Conservation (phyloP, 2,329 filamentous ascomycete species). For the Akanthomyces lecanii region DNA sequence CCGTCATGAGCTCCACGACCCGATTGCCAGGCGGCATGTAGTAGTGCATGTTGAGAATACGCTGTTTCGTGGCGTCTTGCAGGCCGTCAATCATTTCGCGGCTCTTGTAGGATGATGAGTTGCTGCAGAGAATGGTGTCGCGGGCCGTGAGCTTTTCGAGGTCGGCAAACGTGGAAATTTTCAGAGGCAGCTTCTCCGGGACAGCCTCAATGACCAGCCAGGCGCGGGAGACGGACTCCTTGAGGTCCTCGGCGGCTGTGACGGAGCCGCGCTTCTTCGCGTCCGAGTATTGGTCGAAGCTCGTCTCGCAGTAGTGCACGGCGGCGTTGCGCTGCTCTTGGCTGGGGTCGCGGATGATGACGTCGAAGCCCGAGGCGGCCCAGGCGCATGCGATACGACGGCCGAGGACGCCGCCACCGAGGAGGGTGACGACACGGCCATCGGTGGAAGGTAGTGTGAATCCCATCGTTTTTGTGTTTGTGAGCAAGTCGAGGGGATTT, state of each 20-base stretch:
- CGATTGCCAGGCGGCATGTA: conserved; percentile 44
- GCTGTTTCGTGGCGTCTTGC: conserved; percentile 29
- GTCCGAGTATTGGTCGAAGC: conserved; percentile 29
- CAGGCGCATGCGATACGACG: conserved; percentile 38
- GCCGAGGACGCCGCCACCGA: conserved; percentile 41
- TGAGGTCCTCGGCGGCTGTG: conserved; percentile 33
- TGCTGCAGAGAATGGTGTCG: conserved; percentile 47
- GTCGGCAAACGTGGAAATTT: conserved; percentile 44
- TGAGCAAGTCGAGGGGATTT: not conserved
- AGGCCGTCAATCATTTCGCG: conserved; percentile 44
- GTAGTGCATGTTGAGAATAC: conserved; percentile 48
- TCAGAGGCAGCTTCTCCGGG: conserved; percentile 46
- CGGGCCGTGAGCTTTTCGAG: conserved; percentile 38
- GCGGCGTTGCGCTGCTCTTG: conserved; percentile 33
- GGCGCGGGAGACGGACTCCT: conserved; percentile 38
- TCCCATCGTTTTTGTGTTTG: conserved; percentile 18
- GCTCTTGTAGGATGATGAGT: conserved; percentile 50
- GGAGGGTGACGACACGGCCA: conserved; percentile 32
- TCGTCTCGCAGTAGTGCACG: conserved; percentile 36
- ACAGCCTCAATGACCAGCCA: conserved; percentile 54
- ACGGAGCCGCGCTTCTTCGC: conserved; percentile 25
- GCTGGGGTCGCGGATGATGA: conserved; percentile 40
- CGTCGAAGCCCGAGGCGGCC: conserved; percentile 39
- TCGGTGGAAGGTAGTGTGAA: conserved; percentile 22
- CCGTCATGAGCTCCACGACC: conserved; percentile 52